Conservation (phyloP, 2,329 filamentous ascomycete genomes). For the Cadophora sp. region DNA sequence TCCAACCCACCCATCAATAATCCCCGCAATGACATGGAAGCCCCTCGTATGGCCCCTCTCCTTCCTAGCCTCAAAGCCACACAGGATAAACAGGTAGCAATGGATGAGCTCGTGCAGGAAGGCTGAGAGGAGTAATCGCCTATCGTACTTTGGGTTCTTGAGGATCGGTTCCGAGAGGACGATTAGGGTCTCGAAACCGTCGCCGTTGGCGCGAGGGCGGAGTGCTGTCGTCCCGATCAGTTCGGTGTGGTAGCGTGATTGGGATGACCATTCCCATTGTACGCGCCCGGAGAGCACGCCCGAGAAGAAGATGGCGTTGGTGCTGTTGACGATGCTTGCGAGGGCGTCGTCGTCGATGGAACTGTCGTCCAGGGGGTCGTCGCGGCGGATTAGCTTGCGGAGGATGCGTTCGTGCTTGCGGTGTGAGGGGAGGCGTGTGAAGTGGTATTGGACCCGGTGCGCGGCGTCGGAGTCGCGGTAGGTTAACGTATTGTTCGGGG, state of each 20-base stretch:
- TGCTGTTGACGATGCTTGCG: slow-evolving; percentile 63
- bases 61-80: slow-evolving; percentile 62
- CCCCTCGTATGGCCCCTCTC: slow-evolving; percentile 66
- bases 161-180: slow-evolving; percentile 66
- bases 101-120: slow-evolving; percentile 73
- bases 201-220: slow-evolving; percentile 47
- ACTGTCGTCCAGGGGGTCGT: slow-evolving; percentile 56
- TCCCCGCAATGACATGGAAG: slow-evolving; percentile 62
- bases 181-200: slow-evolving; percentile 68
- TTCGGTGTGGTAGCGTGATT: slow-evolving; percentile 57
- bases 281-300: slow-evolving; percentile 63
- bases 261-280: slow-evolving; percentile 66
- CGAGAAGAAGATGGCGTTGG: slow-evolving; percentile 68
- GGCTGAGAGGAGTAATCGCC: slow-evolving; percentile 66
- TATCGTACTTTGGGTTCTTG: slow-evolving; percentile 57
- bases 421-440: slow-evolving; percentile 30
- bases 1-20: slow-evolving; percentile 68
- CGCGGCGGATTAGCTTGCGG: slow-evolving; percentile 59
- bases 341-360: slow-evolving; percentile 64
- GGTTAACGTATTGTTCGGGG: slow-evolving; percentile 31
- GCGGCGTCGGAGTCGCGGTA: slow-evolving; percentile 37
- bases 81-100: slow-evolving; percentile 69
- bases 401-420: slow-evolving; percentile 54
- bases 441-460: slow-evolving; percentile 33
- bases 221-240: slow-evolving; percentile 70